Base-by-base conservation (phyloP, 257 asterid species). In the Galeopsis tetrahit region DNA sequence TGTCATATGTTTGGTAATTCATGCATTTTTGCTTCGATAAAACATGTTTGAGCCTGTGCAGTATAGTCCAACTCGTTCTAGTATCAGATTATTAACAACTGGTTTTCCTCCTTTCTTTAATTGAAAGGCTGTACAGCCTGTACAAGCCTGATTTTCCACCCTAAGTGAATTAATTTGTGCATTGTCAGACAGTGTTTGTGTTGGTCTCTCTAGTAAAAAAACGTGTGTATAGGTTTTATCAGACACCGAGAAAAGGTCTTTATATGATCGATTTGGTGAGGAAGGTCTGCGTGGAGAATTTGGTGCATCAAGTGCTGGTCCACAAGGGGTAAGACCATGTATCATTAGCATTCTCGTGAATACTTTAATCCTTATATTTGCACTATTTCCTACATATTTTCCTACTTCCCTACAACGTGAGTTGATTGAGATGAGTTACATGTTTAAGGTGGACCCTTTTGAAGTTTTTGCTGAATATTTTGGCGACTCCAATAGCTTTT, bases 261-360 rank as follows among this genome's bases (percentile, higher is more conserved):
- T 85, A 76, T 95, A 91, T 80, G 99, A 95, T 77, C 96, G 82
- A 10, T 88, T 84, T 88, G 99, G 99, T 6, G 91, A 90, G 83
- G 95, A 85, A 82, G 99, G 98, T 71, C 77, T 88, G 48, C 83
- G 58, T 15, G 97, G 96, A 78, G 95, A 85, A 64, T 88, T 83
- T 83, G 87, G 70, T 63, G 85, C 88, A 58, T 48, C 93, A 34
- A 53, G 78, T 70, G 68, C 82, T 78, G 92, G 91, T 76, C 73
- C 86, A 9, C 88, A 75, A 64, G 93, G 92, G 87, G 97, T 90
- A 79, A 78, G 85, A 61, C 83, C 72, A 42, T 66, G 36, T 33
- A 44, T 55, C 64, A 39, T 42, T 62, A 36, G 43, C 56, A 8
- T 11, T 56, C 28, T 49, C 33, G 10, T 9, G 70, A 53, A 55